phyloP scores from a whole-genome alignment of 257 asterid genomes.

The Solanum ossicruentum region DNA sequence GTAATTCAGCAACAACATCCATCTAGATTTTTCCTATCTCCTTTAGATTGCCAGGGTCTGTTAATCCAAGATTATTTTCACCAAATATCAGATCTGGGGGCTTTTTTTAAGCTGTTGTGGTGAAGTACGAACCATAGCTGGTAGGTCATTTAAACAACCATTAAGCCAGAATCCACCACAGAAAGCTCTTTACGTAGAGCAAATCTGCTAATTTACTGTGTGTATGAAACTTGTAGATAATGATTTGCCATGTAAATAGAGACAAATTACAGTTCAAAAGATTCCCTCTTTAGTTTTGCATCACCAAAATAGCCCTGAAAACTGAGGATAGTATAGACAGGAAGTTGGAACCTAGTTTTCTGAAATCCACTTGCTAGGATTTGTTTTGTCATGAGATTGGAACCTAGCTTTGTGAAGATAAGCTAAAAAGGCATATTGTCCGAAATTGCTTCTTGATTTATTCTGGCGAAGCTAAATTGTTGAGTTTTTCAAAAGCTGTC shows the following conservation, averaged over 20 bases:
- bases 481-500: neutral
- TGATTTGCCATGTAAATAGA: neutral
- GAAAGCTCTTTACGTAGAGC: neutral
- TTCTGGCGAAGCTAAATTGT: neutral
- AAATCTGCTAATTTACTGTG: neutral
- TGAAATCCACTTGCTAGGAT: neutral
- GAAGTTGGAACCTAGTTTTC: neutral
- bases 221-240: neutral
- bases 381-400: neutral
- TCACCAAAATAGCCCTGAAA: neutral
- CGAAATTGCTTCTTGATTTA: neutral
- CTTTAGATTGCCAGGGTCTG: conserved; percentile 70
- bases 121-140: conserved; percentile 23
- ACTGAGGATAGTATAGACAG: neutral
- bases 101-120: conserved; percentile 54
- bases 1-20: conserved; percentile 54
- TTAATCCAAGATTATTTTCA: conserved; percentile 54
- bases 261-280: too few relatives aligned
- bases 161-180: neutral
- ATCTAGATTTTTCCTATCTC: conserved; percentile 64
- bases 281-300: neutral
- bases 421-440: neutral
- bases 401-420: neutral
- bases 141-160: neutral
- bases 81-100: conserved; percentile 61